Conservation (phyloP, 148 eudicot genomes). For the Chenopodium formosanum region DNA sequence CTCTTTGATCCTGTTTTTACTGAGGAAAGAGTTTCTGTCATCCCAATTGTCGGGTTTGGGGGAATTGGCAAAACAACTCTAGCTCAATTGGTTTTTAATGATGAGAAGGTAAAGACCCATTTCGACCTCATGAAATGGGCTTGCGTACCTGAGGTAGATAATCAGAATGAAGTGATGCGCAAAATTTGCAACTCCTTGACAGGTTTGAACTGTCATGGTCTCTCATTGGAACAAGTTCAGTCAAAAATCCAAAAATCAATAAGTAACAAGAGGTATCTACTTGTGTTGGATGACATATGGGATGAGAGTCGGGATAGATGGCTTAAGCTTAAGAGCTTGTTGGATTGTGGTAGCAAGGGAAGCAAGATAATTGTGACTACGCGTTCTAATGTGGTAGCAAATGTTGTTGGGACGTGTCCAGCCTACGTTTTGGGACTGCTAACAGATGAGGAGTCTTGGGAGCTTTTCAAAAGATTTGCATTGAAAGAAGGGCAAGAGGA, state of each 20-base stretch:
- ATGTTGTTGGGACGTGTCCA: background rate
- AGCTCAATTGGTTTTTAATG: slow-evolving; percentile 20
- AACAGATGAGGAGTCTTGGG: slow-evolving; percentile 9
- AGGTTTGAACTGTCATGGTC: too few relatives aligned
- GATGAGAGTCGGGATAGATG: slow-evolving; percentile 19
- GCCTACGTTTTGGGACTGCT: background rate
- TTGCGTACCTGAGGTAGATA: slow-evolving; percentile 11
- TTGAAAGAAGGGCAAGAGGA: background rate
- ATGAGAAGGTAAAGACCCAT: slow-evolving; percentile 4
- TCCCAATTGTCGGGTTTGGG: slow-evolving; percentile 21
- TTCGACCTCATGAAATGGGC: slow-evolving; percentile 12
- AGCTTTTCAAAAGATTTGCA: background rate
- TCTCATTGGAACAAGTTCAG: background rate
- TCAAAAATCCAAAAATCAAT: background rate
- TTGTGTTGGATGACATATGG: slow-evolving; percentile 23
- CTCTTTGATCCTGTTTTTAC: slow-evolving; percentile 8
- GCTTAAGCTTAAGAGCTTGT: background rate
- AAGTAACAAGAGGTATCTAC: background rate
- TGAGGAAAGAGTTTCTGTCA: slow-evolving; percentile 6
- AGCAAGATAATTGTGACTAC: slow-evolving; percentile 24
- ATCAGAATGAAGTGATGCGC: background rate
- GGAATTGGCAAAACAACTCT: slow-evolving; percentile 19
- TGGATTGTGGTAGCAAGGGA: background rate
- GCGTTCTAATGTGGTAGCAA: slow-evolving; percentile 5
- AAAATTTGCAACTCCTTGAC: background rate